These are phyloP conservation scores for Singerocomus rubriflavus DNA, from an alignment of 1,284 basidiomycete genomes.

Conservation along the genomic window DNA sequence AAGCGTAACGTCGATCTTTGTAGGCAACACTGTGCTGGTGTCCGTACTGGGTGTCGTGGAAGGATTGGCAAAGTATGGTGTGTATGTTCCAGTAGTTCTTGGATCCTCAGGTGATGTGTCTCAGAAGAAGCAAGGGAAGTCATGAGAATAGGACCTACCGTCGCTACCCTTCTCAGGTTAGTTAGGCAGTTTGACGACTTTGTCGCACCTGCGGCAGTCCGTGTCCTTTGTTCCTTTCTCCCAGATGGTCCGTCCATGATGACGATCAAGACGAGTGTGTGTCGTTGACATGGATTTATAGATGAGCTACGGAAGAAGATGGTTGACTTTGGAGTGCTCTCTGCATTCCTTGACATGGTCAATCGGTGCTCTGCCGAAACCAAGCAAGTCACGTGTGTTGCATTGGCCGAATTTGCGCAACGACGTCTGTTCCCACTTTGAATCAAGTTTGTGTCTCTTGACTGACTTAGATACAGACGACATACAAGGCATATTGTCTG, in stretches of 20 bases:
- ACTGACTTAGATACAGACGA: conserved; percentile 13
- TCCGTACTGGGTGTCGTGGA: conserved; percentile 23
- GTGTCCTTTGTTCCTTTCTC: conserved; percentile 26
- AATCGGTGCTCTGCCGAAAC: conserved; percentile 21
- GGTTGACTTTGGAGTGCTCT: conserved; percentile 16
- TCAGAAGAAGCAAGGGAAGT: conserved; percentile 8
- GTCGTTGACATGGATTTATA: conserved; percentile 5
- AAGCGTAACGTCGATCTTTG: not conserved
- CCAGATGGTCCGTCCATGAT: conserved; percentile 20
- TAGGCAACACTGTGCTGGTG: conserved; percentile 23
- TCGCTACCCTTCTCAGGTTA: conserved; percentile 22
- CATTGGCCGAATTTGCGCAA: conserved; percentile 18
- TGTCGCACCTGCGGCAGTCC: conserved; percentile 30
- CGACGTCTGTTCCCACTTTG: conserved; percentile 13
- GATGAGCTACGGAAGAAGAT: conserved; percentile 21
- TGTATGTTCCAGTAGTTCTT: not conserved
- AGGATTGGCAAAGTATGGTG: conserved; percentile 20
- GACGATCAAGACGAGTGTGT: not conserved
- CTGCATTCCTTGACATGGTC: conserved; percentile 22
- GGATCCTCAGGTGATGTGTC: not conserved
- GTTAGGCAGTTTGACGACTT: conserved; percentile 26
- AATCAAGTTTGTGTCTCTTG: not conserved
- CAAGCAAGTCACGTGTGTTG: conserved; percentile 13
- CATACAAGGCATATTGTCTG: conserved; percentile 5
- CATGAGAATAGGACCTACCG: conserved; percentile 7